These are phyloP conservation scores for Allomyces macrogynus DNA, from an alignment of 192 early-diverging fungal species.

Conservation along the genomic window DNA sequence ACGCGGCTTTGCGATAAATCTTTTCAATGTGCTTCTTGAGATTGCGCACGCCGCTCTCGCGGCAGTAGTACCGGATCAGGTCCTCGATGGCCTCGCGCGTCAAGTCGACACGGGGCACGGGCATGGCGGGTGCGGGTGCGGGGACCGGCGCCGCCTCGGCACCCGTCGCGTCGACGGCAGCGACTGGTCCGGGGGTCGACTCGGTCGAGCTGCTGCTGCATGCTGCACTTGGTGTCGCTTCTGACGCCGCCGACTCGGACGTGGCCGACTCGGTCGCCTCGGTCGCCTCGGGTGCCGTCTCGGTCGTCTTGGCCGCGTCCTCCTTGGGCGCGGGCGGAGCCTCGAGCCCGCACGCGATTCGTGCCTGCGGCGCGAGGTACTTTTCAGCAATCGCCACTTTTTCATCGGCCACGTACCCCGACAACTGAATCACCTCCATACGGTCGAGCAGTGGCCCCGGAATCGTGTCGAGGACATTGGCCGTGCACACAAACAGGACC, in stretches of 20 bases:
- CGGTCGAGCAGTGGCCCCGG: conserved; percentile 94
- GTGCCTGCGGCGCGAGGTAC: conserved; percentile 74
- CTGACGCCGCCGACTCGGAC: too few species aligned
- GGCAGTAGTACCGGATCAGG: conserved; percentile 78
- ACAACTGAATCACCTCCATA: conserved; percentile 93
- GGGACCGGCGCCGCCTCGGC: too few species aligned
- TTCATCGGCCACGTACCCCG: conserved; percentile 74
- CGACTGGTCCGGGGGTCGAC: too few species aligned
- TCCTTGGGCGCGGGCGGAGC: too few species aligned
- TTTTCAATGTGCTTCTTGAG: conserved; percentile 98
- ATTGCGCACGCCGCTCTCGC: conserved; percentile 93
- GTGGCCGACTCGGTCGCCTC: too few species aligned
- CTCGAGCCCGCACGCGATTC: conserved; percentile 52
- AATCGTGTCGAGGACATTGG: conserved; percentile 92
- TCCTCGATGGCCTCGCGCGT: conserved; percentile 55
- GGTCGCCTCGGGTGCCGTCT: too few species aligned
- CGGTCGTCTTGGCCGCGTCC: too few species aligned
- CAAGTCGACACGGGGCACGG: conserved; percentile 41
- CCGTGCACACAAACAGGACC: conserved; percentile 97
- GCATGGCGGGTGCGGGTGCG: too few species aligned
- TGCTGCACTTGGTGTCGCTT: too few species aligned
- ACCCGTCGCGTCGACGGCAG: too few species aligned
- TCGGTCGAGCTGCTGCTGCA: too few species aligned
- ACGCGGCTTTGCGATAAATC: conserved; percentile 89
- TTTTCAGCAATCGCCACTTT: conserved; percentile 81